Evolutionary conservation across 2,329 filamentous ascomycete species (phyloP), one percentile per base, ranked within the genome.

Genomic region (Aspergillus neotritici): DNA sequence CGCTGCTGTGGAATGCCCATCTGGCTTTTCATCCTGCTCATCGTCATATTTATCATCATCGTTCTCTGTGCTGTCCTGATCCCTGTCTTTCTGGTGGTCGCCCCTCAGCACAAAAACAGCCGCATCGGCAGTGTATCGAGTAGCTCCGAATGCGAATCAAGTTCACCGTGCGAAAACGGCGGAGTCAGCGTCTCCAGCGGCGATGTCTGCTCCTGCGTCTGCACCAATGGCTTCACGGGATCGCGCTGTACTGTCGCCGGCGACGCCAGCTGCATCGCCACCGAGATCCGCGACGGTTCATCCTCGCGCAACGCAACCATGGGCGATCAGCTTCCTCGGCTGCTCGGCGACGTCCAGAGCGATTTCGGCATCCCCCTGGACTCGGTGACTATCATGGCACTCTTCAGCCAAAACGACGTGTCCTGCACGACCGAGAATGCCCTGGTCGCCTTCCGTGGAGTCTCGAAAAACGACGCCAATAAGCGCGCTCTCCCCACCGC

Each of bases 381-480:
- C 34, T 75, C 79, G 4, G 79, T 79, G 1, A 75, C 75, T 6
- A 78, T 97, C 40, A 69, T 95, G 43, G 80, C 83, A 1, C 78
- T 88, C 37, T 87, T 97, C 64, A 91, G 85, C 57, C 69, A 76
- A 5, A 79, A 78, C 28, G 84, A 84, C 51, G 72, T 95, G 12
- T 89, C 86, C 42, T 98, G 93, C 65, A 80, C 80, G 7, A 80
- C 83, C 0, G 85, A 96, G 63, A 97, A 97, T 57, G 84, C 88
- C 0, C 75, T 98, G 4, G 84, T 97, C 12, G 88, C 86, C 0
- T 94, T 96, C 63, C 79, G 86, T 53, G 84, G 83, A 47, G 61
- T 58, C 33, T 34, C 48, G 13, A 59, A 44, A 4, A 49, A 37
- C 41, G 49, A 43, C 25, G 58, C 52, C 51, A 58, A 57, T 31